These are phyloP conservation scores for Hamamelis virginiana DNA, from an alignment of 164 flowering plant genomes.

Conservation along the genomic window DNA sequence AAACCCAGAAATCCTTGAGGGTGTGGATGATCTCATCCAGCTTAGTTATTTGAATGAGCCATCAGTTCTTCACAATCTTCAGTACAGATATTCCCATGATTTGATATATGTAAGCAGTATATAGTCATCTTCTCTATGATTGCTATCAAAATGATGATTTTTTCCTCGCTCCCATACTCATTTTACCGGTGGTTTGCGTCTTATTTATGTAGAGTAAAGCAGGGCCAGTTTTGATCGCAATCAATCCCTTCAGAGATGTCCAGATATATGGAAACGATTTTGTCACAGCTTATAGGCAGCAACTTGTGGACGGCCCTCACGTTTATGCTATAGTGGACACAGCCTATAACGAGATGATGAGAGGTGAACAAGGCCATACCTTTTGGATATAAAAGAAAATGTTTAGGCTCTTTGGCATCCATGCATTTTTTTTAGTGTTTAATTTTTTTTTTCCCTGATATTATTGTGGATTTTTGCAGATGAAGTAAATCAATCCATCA, in stretches of 20 bases:
- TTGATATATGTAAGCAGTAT: slow-evolving; percentile 62
- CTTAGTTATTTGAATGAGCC: slow-evolving; percentile 98
- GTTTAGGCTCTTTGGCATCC: neutral
- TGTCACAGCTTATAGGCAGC: slow-evolving; percentile 54
- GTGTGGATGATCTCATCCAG: slow-evolving; percentile 81
- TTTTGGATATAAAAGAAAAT: neutral
- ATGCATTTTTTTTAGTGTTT: slow-evolving; percentile 1
- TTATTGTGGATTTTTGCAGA: slow-evolving; percentile 50
- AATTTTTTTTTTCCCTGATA: neutral
- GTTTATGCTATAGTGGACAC: slow-evolving; percentile 74
- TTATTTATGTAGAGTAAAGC: slow-evolving; percentile 74
- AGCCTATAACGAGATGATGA: slow-evolving; percentile 80
- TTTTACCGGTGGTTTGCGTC: slow-evolving; percentile 15
- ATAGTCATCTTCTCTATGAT: neutral
- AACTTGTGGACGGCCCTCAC: slow-evolving; percentile 60
- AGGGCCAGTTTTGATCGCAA: slow-evolving; percentile 87
- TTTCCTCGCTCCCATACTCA: neutral
- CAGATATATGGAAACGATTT: slow-evolving; percentile 56
- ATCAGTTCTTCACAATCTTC: slow-evolving; percentile 86
- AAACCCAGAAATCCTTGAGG: slow-evolving; percentile 82
- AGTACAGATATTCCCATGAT: slow-evolving; percentile 60
- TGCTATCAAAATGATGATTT: neutral
- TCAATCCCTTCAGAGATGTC: slow-evolving; percentile 85
- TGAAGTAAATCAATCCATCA: slow-evolving; percentile 75
- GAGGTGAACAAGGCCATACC: slow-evolving; percentile 40